These are phyloP conservation scores for Tricholoma bakamatsutake DNA, from an alignment of 768 basidiomycete genomes.

Conservation along the genomic window DNA sequence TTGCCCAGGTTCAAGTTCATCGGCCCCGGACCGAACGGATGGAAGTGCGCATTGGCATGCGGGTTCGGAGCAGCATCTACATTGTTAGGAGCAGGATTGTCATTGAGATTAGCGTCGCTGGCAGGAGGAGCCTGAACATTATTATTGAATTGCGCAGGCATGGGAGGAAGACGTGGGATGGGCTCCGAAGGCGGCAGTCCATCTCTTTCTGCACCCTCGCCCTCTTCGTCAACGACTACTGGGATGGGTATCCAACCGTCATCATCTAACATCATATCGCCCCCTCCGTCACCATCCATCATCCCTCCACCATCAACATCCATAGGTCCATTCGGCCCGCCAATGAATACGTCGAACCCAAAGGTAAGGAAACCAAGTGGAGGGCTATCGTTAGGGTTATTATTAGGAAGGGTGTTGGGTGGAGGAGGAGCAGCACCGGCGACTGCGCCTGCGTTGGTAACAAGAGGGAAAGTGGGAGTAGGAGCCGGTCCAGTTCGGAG, in stretches of 20 bases:
- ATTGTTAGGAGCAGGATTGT: background rate
- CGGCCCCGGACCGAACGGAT: background rate
- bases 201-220: background rate
- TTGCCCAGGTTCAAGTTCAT: background rate
- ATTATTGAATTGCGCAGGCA: background rate
- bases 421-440: background rate
- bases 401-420: background rate
- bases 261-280: background rate
- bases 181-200: background rate
- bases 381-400: background rate
- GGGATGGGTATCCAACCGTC: background rate
- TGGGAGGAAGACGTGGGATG: background rate
- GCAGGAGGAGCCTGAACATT: background rate
- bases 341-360: conserved; percentile 35
- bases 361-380: conserved; percentile 28
- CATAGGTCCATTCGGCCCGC: conserved; percentile 7
- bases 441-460: background rate
- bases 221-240: background rate
- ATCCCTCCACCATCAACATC: background rate
- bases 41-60: background rate
- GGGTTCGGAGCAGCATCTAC: background rate
- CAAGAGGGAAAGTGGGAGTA: background rate
- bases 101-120: background rate
- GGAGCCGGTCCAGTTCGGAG: background rate
- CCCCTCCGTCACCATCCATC: background rate